Percentiles rank a stretch among this genome's conserved stretches.
Conservation (phyloP, 2,329 filamentous ascomycete genomes). For the Daldinia eschscholtzii region DNA sequence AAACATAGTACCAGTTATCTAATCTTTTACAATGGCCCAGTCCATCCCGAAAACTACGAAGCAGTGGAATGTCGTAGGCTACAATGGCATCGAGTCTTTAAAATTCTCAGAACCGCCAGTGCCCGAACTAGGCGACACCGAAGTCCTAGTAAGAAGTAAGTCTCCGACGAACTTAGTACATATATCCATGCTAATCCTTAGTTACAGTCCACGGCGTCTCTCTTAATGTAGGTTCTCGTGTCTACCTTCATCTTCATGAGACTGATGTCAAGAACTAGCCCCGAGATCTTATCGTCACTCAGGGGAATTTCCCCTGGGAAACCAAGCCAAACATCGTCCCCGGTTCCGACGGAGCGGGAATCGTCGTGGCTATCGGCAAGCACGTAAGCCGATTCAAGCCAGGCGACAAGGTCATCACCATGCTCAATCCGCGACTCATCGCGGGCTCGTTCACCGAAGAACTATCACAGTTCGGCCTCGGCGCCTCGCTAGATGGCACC, state of each 20-base stretch:
- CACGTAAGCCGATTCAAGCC: constrained; percentile 63
- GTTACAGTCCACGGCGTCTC: constrained; percentile 38
- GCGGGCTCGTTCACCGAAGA: constrained; percentile 38
- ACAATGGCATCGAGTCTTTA: constrained; percentile 32
- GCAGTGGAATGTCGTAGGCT: constrained; percentile 38
- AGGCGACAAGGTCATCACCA: constrained; percentile 63
- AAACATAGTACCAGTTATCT: background rate
- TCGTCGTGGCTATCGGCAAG: constrained; percentile 62
- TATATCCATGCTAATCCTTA: constrained; percentile 6
- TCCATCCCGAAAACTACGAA: constrained; percentile 26
- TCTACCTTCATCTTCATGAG: background rate
- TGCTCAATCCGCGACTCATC: constrained; percentile 46
- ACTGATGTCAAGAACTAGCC: constrained; percentile 19
- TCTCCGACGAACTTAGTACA: background rate
- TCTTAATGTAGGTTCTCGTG: constrained; percentile 32
- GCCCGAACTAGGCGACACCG: constrained; percentile 35
- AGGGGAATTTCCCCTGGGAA: constrained; percentile 45
- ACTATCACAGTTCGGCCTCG: constrained; percentile 38
- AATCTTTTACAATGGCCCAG: background rate
- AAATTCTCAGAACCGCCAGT: constrained; percentile 31
- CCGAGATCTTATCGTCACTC: constrained; percentile 22
- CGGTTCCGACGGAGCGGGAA: constrained; percentile 65
- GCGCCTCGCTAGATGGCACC: constrained; percentile 50
- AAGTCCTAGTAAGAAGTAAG: constrained; percentile 43
- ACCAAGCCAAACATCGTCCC: constrained; percentile 47